Conservation (phyloP, 176 grass and related monocot genomes). For the Puccinellia tenuiflora region DNA sequence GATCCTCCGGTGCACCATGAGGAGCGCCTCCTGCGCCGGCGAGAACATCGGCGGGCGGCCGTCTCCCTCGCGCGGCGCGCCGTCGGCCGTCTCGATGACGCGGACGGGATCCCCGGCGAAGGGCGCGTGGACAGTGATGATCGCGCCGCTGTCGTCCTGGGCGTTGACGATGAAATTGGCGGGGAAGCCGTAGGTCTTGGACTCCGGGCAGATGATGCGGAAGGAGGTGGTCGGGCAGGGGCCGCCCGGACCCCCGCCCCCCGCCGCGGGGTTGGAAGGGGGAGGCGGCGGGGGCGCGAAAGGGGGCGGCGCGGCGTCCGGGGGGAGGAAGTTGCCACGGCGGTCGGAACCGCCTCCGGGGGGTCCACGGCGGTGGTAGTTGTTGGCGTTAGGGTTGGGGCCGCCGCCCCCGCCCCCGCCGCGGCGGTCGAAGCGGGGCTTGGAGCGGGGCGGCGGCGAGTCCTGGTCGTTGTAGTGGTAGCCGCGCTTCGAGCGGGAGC, state of each 20-base stretch:
- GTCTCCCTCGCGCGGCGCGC: slow-evolving; percentile 45
- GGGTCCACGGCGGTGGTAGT: slow-evolving; percentile 37
- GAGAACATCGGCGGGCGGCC: slow-evolving; percentile 79
- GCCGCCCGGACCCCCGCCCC: background rate
- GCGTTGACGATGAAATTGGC: slow-evolving; percentile 43
- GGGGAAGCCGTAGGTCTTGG: slow-evolving; percentile 61
- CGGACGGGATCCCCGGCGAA: slow-evolving; percentile 57
- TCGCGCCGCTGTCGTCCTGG: slow-evolving; percentile 65
- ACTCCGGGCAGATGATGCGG: slow-evolving; percentile 85
- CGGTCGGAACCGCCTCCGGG: slow-evolving; percentile 37
- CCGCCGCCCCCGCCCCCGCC: slow-evolving; percentile 22
- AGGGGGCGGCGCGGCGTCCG: slow-evolving; percentile 33
- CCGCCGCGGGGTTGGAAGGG: background rate
- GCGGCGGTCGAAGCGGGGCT: slow-evolving; percentile 72
- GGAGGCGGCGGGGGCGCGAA: slow-evolving; percentile 30
- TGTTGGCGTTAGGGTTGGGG: slow-evolving; percentile 35
- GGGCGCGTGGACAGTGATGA: slow-evolving; percentile 64
- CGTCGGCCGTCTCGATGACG: slow-evolving; percentile 76
- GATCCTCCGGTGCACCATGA: slow-evolving; percentile 76
- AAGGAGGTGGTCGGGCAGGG: slow-evolving; percentile 57
- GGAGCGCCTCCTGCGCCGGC: slow-evolving; percentile 81
- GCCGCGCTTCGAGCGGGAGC: slow-evolving; percentile 73
- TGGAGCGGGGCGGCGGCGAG: slow-evolving; percentile 72
- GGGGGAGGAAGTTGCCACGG: slow-evolving; percentile 32
- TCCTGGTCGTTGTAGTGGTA: slow-evolving; percentile 68